A percentile compares a stretch with the other conserved stretches of the same genome.
phyloP scores from a whole-genome alignment of 2,329 filamentous ascomycete species.

The Zymoseptoria pseudotritici region DNA sequence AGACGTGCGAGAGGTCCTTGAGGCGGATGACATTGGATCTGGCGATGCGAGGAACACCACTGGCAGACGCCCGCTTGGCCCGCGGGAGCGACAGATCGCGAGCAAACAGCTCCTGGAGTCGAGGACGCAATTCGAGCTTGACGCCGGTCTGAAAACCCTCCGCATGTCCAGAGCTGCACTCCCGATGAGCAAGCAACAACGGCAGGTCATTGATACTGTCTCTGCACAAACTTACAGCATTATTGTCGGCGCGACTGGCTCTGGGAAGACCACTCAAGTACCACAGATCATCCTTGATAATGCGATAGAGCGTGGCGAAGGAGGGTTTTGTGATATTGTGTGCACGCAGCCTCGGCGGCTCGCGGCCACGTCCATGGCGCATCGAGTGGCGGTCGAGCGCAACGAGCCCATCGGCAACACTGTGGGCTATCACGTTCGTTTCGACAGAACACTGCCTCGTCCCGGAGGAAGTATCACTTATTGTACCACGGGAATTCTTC shows the following conservation, averaged over 20 bases:
- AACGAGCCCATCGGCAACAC: conserved; percentile 34
- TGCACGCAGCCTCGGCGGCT: conserved; percentile 45
- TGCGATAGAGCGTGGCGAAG: conserved; percentile 33
- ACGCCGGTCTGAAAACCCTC: conserved; percentile 13
- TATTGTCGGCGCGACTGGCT: conserved; percentile 40
- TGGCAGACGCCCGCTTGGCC: conserved; percentile 2
- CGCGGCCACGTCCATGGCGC: conserved; percentile 41
- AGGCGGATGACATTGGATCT: conserved; percentile 11
- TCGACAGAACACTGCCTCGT: conserved; percentile 31
- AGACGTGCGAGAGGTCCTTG: conserved; percentile 20
- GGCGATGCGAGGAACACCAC: background rate
- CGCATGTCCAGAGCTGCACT: conserved; percentile 31
- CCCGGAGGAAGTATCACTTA: conserved; percentile 39
- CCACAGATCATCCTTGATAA: conserved; percentile 49
- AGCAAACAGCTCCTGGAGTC: conserved; percentile 10
- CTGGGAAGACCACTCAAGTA: conserved; percentile 45
- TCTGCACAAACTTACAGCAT: conserved; percentile 38
- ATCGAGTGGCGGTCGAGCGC: conserved; percentile 41
- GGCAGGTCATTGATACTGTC: conserved; percentile 19
- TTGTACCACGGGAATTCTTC: conserved; percentile 45
- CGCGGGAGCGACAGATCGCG: background rate
- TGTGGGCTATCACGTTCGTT: conserved; percentile 43
- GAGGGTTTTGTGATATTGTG: conserved; percentile 42
- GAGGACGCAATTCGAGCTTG: conserved; percentile 13
- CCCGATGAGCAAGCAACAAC: conserved; percentile 33